A percentile compares a stretch with the other conserved stretches of the same genome.
phyloP scores from a whole-genome alignment of 2,329 filamentous ascomycete genomes.

The Teratosphaeria epicoccoides region DNA sequence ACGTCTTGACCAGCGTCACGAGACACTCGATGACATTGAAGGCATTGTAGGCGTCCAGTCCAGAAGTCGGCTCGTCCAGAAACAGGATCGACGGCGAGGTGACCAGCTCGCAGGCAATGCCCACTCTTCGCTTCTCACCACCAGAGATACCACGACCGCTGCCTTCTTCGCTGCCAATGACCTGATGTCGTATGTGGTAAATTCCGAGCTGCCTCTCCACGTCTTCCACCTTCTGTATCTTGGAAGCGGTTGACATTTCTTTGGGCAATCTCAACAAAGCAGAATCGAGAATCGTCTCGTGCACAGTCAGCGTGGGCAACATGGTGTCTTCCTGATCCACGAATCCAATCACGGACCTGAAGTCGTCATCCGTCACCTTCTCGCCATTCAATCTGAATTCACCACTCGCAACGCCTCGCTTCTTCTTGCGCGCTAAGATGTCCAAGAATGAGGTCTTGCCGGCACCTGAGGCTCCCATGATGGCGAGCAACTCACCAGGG shows the following conservation, averaged over 20 bases:
- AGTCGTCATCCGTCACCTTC: constrained; percentile 72
- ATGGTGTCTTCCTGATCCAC: constrained; percentile 98
- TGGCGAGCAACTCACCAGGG: constrained; percentile 89
- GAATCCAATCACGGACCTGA: constrained; percentile 86
- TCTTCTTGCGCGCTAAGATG: constrained; percentile 93
- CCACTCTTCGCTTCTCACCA: constrained; percentile 89
- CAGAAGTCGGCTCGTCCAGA: constrained; percentile 92
- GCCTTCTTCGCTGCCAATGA: constrained; percentile 93
- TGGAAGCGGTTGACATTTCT: constrained; percentile 78
- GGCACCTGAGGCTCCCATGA: constrained; percentile 96
- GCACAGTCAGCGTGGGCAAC: constrained; percentile 88
- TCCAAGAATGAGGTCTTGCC: constrained; percentile 97
- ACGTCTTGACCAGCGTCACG: constrained; percentile 87
- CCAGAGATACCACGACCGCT: constrained; percentile 92
- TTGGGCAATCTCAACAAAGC: constrained; percentile 83
- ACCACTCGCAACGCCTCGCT: constrained; percentile 66
- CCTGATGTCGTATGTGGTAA: constrained; percentile 81
- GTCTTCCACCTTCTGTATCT: constrained; percentile 82
- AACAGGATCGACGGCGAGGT: constrained; percentile 96
- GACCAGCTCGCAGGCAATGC: constrained; percentile 94
- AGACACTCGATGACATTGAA: constrained; percentile 97
- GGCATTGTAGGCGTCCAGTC: constrained; percentile 90
- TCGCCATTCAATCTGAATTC: constrained; percentile 92
- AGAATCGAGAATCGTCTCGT: constrained; percentile 94
- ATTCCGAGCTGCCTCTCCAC: constrained; percentile 96